Evolutionary conservation across 2,329 filamentous ascomycete species (phyloP).

Genomic region (Sclerotinia subarctica): DNA sequence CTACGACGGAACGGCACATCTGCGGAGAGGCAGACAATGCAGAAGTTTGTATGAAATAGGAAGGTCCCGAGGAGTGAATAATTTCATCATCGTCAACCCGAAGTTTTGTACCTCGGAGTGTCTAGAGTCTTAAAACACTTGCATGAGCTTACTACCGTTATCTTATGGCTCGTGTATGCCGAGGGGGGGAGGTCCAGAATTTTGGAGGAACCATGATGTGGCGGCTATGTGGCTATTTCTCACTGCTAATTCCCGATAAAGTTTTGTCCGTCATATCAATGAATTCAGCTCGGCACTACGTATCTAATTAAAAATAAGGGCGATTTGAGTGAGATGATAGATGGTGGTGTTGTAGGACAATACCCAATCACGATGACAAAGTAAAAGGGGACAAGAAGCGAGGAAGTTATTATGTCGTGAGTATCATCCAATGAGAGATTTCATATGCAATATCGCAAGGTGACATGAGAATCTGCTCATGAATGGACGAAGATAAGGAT

Average conservation of each 20-base stretch:
- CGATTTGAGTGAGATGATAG: not conserved
- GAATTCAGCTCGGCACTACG: not conserved
- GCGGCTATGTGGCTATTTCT: not conserved
- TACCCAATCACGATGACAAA: constrained; percentile 2
- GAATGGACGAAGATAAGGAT: constrained; percentile 1
- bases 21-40: not conserved
- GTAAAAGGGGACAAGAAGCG: constrained; percentile 14
- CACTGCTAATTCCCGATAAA: not conserved
- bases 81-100: not conserved
- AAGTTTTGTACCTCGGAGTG: not conserved
- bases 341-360: not conserved
- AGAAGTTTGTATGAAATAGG: not conserved
- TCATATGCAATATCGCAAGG: constrained; percentile 1
- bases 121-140: not conserved
- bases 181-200: not conserved
- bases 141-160: not conserved
- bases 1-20: too few species aligned
- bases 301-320: not conserved
- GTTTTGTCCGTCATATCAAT: not conserved
- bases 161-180: not conserved
- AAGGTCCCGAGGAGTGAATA: not conserved
- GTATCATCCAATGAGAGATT: not conserved
- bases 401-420: not conserved
- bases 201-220: not conserved
- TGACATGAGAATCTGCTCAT: not conserved